Conservation (phyloP, 306 rosid species). For the Prunus armeniaca region DNA sequence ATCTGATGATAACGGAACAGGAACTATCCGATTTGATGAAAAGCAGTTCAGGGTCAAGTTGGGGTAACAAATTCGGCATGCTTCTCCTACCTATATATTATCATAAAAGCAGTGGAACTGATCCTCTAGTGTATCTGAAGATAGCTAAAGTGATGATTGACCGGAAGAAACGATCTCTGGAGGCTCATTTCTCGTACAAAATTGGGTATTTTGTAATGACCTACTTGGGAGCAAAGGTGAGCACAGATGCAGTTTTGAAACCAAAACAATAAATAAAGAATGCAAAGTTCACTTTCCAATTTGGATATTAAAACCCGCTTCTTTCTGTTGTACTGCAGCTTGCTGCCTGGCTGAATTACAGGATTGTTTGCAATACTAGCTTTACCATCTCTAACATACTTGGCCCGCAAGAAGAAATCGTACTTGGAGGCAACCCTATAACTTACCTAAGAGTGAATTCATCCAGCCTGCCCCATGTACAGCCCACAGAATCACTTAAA, state of each 20-base stretch:
- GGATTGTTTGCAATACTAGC: slow-evolving; percentile 71
- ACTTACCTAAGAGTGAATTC: slow-evolving; percentile 63
- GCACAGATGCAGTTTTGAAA: neutral
- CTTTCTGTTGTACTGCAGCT: slow-evolving; percentile 33
- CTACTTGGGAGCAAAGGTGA: neutral
- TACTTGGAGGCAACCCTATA: slow-evolving; percentile 63
- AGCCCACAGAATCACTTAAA: neutral
- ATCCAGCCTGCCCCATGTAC: slow-evolving; percentile 81
- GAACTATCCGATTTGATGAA: slow-evolving; percentile 65
- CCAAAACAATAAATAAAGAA: too few species aligned
- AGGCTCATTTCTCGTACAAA: neutral
- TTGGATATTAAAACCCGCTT: neutral
- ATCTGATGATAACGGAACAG: slow-evolving; percentile 29
- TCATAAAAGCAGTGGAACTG: slow-evolving; percentile 29
- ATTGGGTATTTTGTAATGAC: neutral
- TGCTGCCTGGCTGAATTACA: slow-evolving; percentile 61
- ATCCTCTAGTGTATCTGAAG: slow-evolving; percentile 32
- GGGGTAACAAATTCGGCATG: slow-evolving; percentile 90
- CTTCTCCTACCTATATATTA: slow-evolving; percentile 69
- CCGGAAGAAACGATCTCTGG: neutral
- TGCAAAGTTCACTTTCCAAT: neutral
- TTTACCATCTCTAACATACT: slow-evolving; percentile 77
- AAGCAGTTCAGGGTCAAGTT: slow-evolving; percentile 55
- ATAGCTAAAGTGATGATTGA: neutral
- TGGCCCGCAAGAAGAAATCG: slow-evolving; percentile 80